These are phyloP conservation scores for Ilyonectria sp. DNA, from an alignment of 2,329 filamentous ascomycete genomes.

Conservation along the genomic window DNA sequence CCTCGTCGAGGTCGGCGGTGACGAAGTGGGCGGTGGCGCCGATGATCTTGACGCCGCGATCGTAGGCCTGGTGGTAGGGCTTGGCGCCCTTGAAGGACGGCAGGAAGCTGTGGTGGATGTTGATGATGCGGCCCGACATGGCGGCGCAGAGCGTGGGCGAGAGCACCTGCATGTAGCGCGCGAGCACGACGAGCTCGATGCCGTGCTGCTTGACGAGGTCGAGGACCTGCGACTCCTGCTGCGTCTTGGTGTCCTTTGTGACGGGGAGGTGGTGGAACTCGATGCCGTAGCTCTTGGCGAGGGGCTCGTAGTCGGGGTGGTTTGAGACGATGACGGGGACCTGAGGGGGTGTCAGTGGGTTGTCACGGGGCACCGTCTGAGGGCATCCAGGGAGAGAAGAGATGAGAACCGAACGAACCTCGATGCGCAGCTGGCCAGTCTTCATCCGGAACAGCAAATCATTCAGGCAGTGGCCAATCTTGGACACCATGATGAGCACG, in stretches of 20 bases:
- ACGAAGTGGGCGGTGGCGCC: conserved; percentile 90
- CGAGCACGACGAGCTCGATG: conserved; percentile 85
- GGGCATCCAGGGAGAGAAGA: not conserved
- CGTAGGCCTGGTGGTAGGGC: conserved; percentile 90
- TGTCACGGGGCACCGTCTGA: not conserved
- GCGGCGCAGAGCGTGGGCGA: conserved; percentile 80
- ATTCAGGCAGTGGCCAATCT: conserved; percentile 89
- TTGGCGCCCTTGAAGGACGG: conserved; percentile 91
- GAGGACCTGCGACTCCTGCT: conserved; percentile 81
- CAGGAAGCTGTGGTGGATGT: conserved; percentile 91
- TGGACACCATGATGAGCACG: conserved; percentile 90
- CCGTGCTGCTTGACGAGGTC: conserved; percentile 77
- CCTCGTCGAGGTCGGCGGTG: conserved; percentile 87
- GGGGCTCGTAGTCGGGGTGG: conserved; percentile 79
- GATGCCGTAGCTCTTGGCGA: conserved; percentile 82
- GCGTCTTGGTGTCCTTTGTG: conserved; percentile 81
- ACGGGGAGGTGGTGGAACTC: conserved; percentile 87
- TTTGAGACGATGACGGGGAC: conserved; percentile 87
- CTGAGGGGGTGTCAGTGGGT: conserved; percentile 19
- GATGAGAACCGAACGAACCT: conserved; percentile 52
- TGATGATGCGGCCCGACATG: conserved; percentile 91
- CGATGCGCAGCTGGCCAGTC: conserved; percentile 81
- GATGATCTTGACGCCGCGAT: conserved; percentile 90
- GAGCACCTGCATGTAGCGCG: conserved; percentile 91
- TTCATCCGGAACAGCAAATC: conserved; percentile 86